Evolutionary conservation across 1,284 basidiomycete species (phyloP).

Genomic region (Hemileia vastatrix): DNA sequence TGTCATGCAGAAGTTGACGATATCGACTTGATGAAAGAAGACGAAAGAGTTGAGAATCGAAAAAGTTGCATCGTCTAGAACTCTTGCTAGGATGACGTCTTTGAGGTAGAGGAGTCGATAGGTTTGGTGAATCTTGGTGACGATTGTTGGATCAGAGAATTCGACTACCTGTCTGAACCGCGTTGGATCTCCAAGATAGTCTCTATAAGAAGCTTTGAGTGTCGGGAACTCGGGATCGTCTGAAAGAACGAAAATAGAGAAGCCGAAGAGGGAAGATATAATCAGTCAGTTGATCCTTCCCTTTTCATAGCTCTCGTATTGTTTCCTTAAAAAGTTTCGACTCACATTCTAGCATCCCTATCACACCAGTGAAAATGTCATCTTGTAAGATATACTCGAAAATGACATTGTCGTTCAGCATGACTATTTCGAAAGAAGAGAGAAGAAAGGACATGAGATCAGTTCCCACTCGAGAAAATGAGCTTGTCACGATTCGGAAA

Average conservation of each 20-base stretch:
- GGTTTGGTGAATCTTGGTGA: slow-evolving; percentile 86
- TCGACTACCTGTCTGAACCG: slow-evolving; percentile 77
- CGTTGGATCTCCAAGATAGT: slow-evolving; percentile 71
- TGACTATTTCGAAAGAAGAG: slow-evolving; percentile 54
- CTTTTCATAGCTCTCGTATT: too few species aligned
- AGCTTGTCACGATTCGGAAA: too few species aligned
- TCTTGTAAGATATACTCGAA: slow-evolving; percentile 93
- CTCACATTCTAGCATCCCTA: slow-evolving; percentile 95
- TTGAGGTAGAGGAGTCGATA: slow-evolving; percentile 95
- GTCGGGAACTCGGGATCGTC: slow-evolving; percentile 94
- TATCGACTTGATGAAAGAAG: slow-evolving; percentile 98
- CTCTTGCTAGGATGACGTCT: slow-evolving; percentile 89
- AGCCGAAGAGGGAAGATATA: too few species aligned
- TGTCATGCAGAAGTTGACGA: slow-evolving; percentile 76
- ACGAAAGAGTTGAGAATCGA: slow-evolving; percentile 96
- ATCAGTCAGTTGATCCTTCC: too few species aligned
- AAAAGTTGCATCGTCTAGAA: slow-evolving; percentile 91
- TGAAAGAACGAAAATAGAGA: too few species aligned
- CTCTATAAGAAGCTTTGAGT: slow-evolving; percentile 91
- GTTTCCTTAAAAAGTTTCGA: too few species aligned
- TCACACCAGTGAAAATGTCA: slow-evolving; percentile 80
- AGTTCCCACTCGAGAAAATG: too few species aligned
- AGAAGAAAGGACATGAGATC: not conserved
- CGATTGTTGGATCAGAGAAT: slow-evolving; percentile 62
- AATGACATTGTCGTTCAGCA: slow-evolving; percentile 87